These are phyloP conservation scores for Hypoxylon lienhwacheense DNA, from an alignment of 495 filamentous ascomycete genomes.

Conservation along the genomic window DNA sequence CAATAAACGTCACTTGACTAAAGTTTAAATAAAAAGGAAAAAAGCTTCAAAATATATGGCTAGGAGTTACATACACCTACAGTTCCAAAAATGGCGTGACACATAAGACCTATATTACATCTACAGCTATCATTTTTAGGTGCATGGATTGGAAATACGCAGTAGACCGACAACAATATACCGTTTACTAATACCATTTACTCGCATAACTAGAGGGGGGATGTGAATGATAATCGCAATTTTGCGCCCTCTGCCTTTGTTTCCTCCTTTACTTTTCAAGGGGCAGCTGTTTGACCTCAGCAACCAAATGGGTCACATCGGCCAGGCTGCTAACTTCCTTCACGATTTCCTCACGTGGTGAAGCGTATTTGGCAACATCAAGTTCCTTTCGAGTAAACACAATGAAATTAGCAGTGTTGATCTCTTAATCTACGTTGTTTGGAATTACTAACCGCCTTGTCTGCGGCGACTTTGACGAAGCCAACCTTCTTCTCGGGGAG, in stretches of 20 bases:
- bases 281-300: constrained; percentile 10
- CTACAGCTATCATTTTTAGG: too few species aligned
- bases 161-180: too few species aligned
- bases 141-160: too few species aligned
- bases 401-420: neutral
- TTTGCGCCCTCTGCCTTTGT: neutral
- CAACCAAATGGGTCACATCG: constrained; percentile 10
- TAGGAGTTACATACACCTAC: too few species aligned
- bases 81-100: too few species aligned
- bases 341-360: constrained; percentile 7
- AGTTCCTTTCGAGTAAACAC: constrained; percentile 3
- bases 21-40: too few species aligned
- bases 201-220: too few species aligned
- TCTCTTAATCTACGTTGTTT: neutral
- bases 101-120: too few species aligned
- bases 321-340: constrained; percentile 6
- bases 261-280: neutral
- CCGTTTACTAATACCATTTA: too few species aligned
- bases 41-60: too few species aligned
- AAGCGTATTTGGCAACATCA: constrained; percentile 6
- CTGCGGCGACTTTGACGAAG: constrained; percentile 8
- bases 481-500: constrained; percentile 18
- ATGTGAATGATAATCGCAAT: too few species aligned
- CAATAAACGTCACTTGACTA: too few species aligned
- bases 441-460: constrained; percentile 12